Conservation (phyloP, 352 stramenopile species). For the Phytophthora hybrid region DNA sequence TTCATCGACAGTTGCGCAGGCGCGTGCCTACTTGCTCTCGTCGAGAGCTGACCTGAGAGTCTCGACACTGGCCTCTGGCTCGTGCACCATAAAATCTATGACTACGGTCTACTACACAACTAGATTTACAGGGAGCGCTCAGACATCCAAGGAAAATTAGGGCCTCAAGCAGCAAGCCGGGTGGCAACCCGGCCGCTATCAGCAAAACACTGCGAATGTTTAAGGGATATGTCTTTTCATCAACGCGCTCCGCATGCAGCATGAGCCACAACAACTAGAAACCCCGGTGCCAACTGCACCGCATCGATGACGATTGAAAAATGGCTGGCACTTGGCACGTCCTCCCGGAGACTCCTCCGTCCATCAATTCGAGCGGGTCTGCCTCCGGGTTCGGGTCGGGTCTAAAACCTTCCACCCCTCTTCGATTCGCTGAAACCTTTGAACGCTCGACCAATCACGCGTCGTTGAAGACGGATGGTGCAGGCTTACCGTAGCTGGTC, state of each 20-base stretch:
- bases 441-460: constrained; percentile 8
- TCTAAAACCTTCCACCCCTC: constrained; percentile 28
- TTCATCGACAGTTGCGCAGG: constrained; percentile 4
- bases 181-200: constrained; percentile 74
- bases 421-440: constrained; percentile 21
- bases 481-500: not conserved
- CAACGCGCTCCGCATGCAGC: constrained; percentile 48
- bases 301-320: not conserved
- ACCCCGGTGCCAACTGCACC: not conserved
- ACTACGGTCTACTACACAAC: not conserved
- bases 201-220: constrained; percentile 89
- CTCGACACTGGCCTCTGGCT: not conserved
- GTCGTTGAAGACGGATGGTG: constrained; percentile 31
- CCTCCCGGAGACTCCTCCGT: constrained; percentile 2
- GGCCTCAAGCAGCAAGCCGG: constrained; percentile 68
- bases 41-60: no score
- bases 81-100: not conserved
- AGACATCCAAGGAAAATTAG: constrained; percentile 73
- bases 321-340: not conserved
- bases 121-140: constrained; percentile 17
- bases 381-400: not conserved
- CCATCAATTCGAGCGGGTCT: constrained; percentile 16
- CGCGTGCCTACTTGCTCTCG: not conserved
- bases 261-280: not conserved
- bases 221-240: constrained; percentile 85